Conservation (phyloP, 305 asterid species). For the Solanum hybrid region DNA sequence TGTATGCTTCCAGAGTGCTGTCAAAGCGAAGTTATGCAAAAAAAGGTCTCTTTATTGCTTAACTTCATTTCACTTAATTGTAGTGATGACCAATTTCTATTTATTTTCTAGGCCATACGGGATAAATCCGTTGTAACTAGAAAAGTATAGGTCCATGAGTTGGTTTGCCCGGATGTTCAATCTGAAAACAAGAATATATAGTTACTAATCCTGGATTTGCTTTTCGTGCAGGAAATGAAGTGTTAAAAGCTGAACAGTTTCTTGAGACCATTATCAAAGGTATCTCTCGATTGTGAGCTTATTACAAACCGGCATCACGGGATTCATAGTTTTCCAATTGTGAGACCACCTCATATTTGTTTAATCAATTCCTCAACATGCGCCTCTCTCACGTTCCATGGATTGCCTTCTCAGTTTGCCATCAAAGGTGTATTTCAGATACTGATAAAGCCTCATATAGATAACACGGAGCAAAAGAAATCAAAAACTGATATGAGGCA, state of each 20-base stretch:
- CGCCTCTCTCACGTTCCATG: not conserved
- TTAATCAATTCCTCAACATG: not conserved
- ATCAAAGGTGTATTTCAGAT: not conserved
- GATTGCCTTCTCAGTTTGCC: not conserved
- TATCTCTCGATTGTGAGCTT: conserved; percentile 10
- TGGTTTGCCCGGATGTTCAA: not conserved
- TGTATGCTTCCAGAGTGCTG: conserved; percentile 80
- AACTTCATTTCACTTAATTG: not conserved
- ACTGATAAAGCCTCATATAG: not conserved
- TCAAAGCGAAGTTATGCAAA: conserved; percentile 86
- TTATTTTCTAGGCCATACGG: not conserved
- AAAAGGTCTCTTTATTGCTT: conserved; percentile 39
- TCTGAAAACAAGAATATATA: not conserved
- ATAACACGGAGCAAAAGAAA: not conserved
- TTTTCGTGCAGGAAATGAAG: conserved; percentile 56
- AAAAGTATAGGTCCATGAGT: not conserved
- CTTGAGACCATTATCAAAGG: conserved; percentile 83
- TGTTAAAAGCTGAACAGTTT: conserved; percentile 64
- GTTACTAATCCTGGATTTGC: conserved; percentile 15
- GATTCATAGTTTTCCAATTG: not conserved
- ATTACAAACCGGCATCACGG: not conserved
- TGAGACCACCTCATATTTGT: not conserved
- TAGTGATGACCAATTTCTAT: not conserved
- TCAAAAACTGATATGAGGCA: not conserved
- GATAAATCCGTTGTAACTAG: not conserved